Evolutionary conservation across 805 yeast genomes (phyloP), one percentile per base, ranked within the genome.

Genomic region (Candida caryicola): DNA sequence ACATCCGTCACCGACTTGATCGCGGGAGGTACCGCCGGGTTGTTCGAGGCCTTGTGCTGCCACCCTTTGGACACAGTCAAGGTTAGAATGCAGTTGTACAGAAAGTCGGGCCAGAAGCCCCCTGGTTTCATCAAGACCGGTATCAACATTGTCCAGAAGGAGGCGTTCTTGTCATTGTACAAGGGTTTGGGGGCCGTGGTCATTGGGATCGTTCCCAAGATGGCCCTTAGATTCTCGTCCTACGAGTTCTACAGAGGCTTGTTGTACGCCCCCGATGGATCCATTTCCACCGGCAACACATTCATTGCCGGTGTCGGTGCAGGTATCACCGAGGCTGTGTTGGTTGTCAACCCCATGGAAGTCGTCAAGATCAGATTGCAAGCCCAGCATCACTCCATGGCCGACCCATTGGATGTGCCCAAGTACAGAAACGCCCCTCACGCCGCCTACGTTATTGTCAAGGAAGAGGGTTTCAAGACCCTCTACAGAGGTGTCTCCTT

Each of bases 31-130:
- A 81, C 91, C 5, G 99, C 99, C 10, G 99, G 99, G 42, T 72
- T 91, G 44, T 87, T 90, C 59, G 99, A 91, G 72, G 99, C 98
- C n/a, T 73, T 93, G 46, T 81, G 91, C 62, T 91, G 99, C 62
- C 99, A 91, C 64, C 98, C 98, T n/a, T 76, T 91, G 52, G 99
- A 91, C 61, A 91, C 99, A 29, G 86, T 91, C 60, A 91, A 91
- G 66, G 99, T 91, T 45, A 80, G 98, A 59, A 91, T 91, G 98
- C 98, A 91, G 64, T 75, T 91, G 53, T 82, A 84, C 59, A 78
- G 79, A 56, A 82, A 81, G 57, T 63, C 76, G 3, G 79, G 83
- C n/a, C 73, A 76, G 33, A 85, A 83, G 59, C 82, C 89, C 15
- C 93, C 95, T 3, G 97, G 98, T 0, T 88, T 91, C 55, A 55